These are phyloP conservation scores for Ilyonectria sp. DNA, from an alignment of 2,329 filamentous ascomycete species.

Conservation along the genomic window DNA sequence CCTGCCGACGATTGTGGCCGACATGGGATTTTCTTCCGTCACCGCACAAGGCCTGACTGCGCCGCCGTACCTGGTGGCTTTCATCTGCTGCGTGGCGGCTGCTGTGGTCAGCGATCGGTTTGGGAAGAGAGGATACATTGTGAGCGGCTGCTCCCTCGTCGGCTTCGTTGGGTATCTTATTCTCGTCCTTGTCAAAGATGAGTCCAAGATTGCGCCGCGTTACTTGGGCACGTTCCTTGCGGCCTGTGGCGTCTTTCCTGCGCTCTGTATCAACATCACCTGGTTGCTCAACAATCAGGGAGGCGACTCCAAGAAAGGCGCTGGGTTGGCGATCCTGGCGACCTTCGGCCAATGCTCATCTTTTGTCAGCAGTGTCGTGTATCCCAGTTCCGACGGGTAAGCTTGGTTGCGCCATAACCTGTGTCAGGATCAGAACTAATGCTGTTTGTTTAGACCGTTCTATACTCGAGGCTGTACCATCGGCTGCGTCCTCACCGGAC, in stretches of 20 bases:
- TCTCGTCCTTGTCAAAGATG: conserved; percentile 23
- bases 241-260: conserved; percentile 31
- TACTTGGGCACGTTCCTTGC: conserved; percentile 27
- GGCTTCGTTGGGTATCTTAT: conserved; percentile 21
- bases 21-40: conserved; percentile 31
- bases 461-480: conserved; percentile 24
- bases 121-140: conserved; percentile 29
- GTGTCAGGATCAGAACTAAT: neutral
- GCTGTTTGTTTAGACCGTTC: conserved; percentile 14
- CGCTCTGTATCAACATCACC: conserved; percentile 33
- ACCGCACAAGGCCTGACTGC: conserved; percentile 33
- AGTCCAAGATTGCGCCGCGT: conserved; percentile 14
- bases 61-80: conserved; percentile 27
- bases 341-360: conserved; percentile 33
- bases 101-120: conserved; percentile 26
- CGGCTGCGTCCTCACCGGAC: conserved; percentile 25
- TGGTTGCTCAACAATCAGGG: conserved; percentile 36
- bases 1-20: conserved; percentile 32
- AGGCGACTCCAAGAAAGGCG: conserved; percentile 32
- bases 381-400: conserved; percentile 29
- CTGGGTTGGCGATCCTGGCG: conserved; percentile 29
- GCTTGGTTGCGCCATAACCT: neutral
- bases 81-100: conserved; percentile 27
- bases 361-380: conserved; percentile 31
- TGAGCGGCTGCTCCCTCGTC: conserved; percentile 9